phyloP scores from a whole-genome alignment of 129 eudicot species.

The Solidago caesia region DNA sequence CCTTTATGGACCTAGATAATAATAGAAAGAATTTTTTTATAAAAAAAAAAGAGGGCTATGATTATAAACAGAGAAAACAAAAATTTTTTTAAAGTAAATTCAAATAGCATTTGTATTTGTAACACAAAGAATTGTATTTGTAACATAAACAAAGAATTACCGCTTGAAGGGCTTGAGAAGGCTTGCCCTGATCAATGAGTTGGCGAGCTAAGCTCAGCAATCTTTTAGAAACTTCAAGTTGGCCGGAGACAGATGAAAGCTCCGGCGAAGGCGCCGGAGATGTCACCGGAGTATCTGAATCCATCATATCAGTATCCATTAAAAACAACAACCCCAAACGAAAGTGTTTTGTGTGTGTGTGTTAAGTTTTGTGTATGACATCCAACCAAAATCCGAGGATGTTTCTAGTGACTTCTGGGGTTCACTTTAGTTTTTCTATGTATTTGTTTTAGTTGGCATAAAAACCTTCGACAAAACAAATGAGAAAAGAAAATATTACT shows the following conservation, averaged over 20 bases:
- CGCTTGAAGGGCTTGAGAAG: slow-evolving; percentile 86
- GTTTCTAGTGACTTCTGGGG: slow-evolving; percentile 35
- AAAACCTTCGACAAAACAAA: neutral
- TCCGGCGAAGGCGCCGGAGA: slow-evolving; percentile 29
- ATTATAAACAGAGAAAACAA: no score
- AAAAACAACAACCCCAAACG: slow-evolving; percentile 19
- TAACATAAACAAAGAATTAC: slow-evolving; percentile 32
- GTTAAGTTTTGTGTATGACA: slow-evolving; percentile 5
- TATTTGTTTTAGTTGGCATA: neutral
- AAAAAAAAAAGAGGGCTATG: no score
- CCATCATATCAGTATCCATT: slow-evolving; percentile 58
- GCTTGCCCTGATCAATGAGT: slow-evolving; percentile 64
- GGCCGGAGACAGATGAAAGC: slow-evolving; percentile 23
- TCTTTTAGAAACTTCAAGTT: slow-evolving; percentile 34
- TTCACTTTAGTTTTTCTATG: neutral
- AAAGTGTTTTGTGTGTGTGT: neutral
- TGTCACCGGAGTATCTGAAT: slow-evolving; percentile 36
- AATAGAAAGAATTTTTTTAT: no score
- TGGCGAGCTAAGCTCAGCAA: slow-evolving; percentile 60
- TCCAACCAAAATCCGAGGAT: neutral
- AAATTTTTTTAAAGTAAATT: no score
- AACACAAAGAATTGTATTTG: no score
- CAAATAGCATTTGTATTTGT: no score
- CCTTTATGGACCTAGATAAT: no score
- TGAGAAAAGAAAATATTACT: no score